These are phyloP conservation scores for Paulownia fortunei DNA, from an alignment of 257 asterid species.

Conservation along the genomic window DNA sequence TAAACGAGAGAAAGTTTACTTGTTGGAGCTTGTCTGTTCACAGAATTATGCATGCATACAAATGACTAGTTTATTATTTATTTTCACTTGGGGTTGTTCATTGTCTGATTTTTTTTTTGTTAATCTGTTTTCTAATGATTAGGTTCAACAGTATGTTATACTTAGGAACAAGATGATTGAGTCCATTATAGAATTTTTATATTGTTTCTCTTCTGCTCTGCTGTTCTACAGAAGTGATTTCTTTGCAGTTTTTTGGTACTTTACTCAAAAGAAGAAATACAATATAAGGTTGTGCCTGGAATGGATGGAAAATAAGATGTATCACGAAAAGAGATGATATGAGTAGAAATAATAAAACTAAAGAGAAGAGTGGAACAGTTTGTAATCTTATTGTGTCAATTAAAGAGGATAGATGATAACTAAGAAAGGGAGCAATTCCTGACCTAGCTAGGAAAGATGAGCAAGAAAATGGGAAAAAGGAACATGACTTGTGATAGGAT, in stretches of 20 bases:
- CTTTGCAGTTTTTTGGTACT: neutral
- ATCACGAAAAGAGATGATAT: neutral
- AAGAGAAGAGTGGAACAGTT: neutral
- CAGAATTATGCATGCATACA: neutral
- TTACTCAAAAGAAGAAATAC: neutral
- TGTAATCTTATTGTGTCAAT: neutral
- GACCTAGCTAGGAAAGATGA: neutral
- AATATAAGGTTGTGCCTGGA: neutral
- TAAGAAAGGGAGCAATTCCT: neutral
- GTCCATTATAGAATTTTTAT: neutral
- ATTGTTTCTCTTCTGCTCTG: neutral
- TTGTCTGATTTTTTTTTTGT: neutral
- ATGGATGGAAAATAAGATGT: neutral
- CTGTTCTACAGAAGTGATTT: neutral
- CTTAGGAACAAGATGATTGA: neutral
- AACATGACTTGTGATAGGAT: neutral
- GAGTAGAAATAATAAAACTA: neutral
- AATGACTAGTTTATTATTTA: neutral
- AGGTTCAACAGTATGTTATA: neutral
- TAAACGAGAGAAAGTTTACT: too few relatives aligned
- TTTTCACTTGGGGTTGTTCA: slow-evolving; percentile 2
- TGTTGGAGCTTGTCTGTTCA: neutral
- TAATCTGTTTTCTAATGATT: neutral
- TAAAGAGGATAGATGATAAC: neutral
- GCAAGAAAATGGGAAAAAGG: neutral